These are phyloP conservation scores for Sparassis latifolia DNA, from an alignment of 1,284 basidiomycete genomes.

Conservation along the genomic window DNA sequence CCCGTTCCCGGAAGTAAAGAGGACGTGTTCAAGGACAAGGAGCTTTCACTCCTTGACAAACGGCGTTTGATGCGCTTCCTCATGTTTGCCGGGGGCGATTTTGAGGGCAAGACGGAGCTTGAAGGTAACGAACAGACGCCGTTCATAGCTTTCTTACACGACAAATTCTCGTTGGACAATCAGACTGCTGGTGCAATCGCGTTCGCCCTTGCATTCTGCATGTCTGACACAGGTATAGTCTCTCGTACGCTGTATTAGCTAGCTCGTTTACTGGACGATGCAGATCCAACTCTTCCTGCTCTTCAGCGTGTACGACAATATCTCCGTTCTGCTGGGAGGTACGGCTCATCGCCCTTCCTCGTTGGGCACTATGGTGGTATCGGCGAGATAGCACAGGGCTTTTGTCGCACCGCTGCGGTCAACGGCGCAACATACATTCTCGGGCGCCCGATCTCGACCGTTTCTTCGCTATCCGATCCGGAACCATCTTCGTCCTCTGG, in stretches of 20 bases:
- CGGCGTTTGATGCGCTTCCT: slow-evolving; percentile 91
- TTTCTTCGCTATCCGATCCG: not conserved
- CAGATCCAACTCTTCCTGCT: slow-evolving; percentile 62
- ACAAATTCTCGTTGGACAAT: slow-evolving; percentile 56
- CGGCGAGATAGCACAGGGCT: slow-evolving; percentile 91
- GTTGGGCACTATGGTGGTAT: slow-evolving; percentile 92
- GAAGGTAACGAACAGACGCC: slow-evolving; percentile 48
- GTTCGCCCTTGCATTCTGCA: slow-evolving; percentile 71
- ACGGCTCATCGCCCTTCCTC: slow-evolving; percentile 88
- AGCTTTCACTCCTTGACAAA: slow-evolving; percentile 80
- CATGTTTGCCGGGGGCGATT: slow-evolving; percentile 71
- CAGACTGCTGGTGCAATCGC: slow-evolving; percentile 55
- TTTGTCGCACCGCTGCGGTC: slow-evolving; percentile 86
- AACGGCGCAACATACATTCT: slow-evolving; percentile 83
- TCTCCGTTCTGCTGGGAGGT: slow-evolving; percentile 78
- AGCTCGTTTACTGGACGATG: not conserved
- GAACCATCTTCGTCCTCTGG: not conserved
- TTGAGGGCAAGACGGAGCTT: slow-evolving; percentile 59
- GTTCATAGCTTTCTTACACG: slow-evolving; percentile 56
- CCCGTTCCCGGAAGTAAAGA: slow-evolving; percentile 89
- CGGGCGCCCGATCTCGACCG: slow-evolving; percentile 41
- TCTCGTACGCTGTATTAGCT: not conserved
- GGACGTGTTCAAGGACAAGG: slow-evolving; percentile 86
- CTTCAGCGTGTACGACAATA: slow-evolving; percentile 66
- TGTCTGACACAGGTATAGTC: slow-evolving; percentile 41